Percentiles rank a stretch among this genome's conserved stretches.
These are phyloP conservation scores for Emergomyces africanus DNA, from an alignment of 2,329 filamentous ascomycete species.

Conservation along the genomic window DNA sequence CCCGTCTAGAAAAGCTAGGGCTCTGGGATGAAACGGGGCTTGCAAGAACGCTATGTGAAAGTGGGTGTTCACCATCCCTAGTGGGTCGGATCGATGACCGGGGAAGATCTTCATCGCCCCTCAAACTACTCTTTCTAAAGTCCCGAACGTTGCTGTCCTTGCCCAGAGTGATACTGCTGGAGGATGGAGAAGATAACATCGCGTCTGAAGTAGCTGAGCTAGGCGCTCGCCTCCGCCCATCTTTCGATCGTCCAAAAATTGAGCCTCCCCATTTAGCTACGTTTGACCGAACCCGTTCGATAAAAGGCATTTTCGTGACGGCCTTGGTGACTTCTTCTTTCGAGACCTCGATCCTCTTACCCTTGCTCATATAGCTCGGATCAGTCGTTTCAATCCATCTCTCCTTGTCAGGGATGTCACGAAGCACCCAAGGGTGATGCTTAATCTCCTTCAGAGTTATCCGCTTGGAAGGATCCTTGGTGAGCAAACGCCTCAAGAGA, in stretches of 20 bases:
- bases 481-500: slow-evolving; percentile 64
- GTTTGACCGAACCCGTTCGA: slow-evolving; percentile 71
- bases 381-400: slow-evolving; percentile 93
- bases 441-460: slow-evolving; percentile 90
- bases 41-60: slow-evolving; percentile 60
- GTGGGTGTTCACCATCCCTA: slow-evolving; percentile 52
- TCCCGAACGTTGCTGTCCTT: slow-evolving; percentile 37
- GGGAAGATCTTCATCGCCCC: slow-evolving; percentile 41
- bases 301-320: slow-evolving; percentile 75
- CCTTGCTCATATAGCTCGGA: slow-evolving; percentile 61
- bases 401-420: slow-evolving; percentile 59
- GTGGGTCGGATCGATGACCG: slow-evolving; percentile 28
- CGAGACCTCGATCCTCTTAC: slow-evolving; percentile 82
- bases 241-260: slow-evolving; percentile 30
- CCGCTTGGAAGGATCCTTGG: slow-evolving; percentile 77
- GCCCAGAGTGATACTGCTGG: slow-evolving; percentile 42
- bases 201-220: slow-evolving; percentile 43
- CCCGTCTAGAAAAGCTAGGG: slow-evolving; percentile 26
- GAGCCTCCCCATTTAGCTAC: slow-evolving; percentile 55
- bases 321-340: slow-evolving; percentile 80
- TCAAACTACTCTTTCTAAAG: slow-evolving; percentile 42
- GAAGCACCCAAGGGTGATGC: slow-evolving; percentile 79
- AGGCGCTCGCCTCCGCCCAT: slow-evolving; percentile 38
- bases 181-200: slow-evolving; percentile 43
- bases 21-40: slow-evolving; percentile 44